These are phyloP conservation scores for Litsea cubeba DNA, from an alignment of 164 flowering plant genomes.

Conservation along the genomic window DNA sequence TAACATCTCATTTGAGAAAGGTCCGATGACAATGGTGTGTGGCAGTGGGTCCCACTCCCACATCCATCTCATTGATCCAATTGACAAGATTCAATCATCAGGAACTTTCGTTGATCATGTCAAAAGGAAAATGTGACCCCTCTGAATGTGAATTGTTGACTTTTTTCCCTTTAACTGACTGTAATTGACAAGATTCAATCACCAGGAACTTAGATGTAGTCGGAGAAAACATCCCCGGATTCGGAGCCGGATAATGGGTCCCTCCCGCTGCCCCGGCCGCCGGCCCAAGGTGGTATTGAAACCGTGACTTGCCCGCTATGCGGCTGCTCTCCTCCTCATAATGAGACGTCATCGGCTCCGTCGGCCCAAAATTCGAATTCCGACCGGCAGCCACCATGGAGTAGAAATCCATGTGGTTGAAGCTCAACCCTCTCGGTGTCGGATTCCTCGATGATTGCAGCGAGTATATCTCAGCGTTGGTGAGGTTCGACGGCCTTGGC, in stretches of 20 bases:
- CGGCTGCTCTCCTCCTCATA: slow-evolving; percentile 60
- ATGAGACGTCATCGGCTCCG: slow-evolving; percentile 65
- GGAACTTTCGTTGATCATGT: not conserved
- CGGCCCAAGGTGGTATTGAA: slow-evolving; percentile 19
- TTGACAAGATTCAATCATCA: not conserved
- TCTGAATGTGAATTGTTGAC: too few relatives aligned
- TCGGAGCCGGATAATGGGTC: slow-evolving; percentile 69
- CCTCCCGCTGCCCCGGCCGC: slow-evolving; percentile 12
- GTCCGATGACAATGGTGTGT: too few relatives aligned
- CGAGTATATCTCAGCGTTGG: slow-evolving; percentile 83
- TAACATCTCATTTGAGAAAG: too few relatives aligned
- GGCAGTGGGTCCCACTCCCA: not conserved
- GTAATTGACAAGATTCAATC: too few relatives aligned
- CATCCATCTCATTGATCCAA: not conserved
- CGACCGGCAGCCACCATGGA: slow-evolving; percentile 68
- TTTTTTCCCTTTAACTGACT: too few relatives aligned
- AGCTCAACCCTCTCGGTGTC: slow-evolving; percentile 80
- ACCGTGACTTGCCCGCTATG: slow-evolving; percentile 37
- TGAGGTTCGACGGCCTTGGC: slow-evolving; percentile 73
- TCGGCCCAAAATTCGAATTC: slow-evolving; percentile 38
- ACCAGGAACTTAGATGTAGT: slow-evolving; percentile 25
- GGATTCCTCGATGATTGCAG: slow-evolving; percentile 75
- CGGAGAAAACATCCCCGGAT: slow-evolving; percentile 82
- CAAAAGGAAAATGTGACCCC: not conserved
- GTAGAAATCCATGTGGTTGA: slow-evolving; percentile 80